These are phyloP conservation scores for Chrysosphaeria jannelii DNA, from an alignment of 2,329 filamentous ascomycete genomes.

Conservation along the genomic window DNA sequence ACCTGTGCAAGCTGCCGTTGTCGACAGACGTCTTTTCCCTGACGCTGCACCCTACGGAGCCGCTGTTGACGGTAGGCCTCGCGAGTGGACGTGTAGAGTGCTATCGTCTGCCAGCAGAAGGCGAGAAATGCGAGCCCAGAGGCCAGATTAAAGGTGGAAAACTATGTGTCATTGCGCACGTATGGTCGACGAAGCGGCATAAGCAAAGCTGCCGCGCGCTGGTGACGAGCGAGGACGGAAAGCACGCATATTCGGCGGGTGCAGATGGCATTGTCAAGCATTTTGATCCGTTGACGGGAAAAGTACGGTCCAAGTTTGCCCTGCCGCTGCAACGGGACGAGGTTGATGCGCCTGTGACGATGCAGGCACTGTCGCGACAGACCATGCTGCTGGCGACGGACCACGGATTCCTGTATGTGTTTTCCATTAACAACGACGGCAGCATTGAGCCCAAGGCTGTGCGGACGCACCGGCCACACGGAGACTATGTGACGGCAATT, in stretches of 20 bases:
- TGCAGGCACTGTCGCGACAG: constrained; percentile 65
- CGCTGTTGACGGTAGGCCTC: constrained; percentile 63
- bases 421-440: constrained; percentile 38
- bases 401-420: constrained; percentile 63
- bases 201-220: constrained; percentile 78
- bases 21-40: constrained; percentile 68
- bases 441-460: constrained; percentile 27
- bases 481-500: constrained; percentile 76
- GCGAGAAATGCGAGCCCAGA: no score
- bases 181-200: constrained; percentile 70
- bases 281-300: constrained; percentile 21
- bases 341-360: constrained; percentile 28
- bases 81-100: constrained; percentile 64
- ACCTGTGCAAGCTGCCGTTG: constrained; percentile 67
- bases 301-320: constrained; percentile 54
- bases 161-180: constrained; percentile 45
- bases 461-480: constrained; percentile 62
- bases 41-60: constrained; percentile 56
- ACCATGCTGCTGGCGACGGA: constrained; percentile 74
- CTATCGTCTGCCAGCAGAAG: constrained; percentile 34
- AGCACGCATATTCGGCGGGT: constrained; percentile 30
- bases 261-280: constrained; percentile 24
- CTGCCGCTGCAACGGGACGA: constrained; percentile 28
- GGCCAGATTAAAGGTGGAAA: no score
- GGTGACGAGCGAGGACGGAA: constrained; percentile 50